These are phyloP conservation scores for Chaetomiaceae sp. DNA, from an alignment of 2,329 filamentous ascomycete genomes.

Conservation along the genomic window DNA sequence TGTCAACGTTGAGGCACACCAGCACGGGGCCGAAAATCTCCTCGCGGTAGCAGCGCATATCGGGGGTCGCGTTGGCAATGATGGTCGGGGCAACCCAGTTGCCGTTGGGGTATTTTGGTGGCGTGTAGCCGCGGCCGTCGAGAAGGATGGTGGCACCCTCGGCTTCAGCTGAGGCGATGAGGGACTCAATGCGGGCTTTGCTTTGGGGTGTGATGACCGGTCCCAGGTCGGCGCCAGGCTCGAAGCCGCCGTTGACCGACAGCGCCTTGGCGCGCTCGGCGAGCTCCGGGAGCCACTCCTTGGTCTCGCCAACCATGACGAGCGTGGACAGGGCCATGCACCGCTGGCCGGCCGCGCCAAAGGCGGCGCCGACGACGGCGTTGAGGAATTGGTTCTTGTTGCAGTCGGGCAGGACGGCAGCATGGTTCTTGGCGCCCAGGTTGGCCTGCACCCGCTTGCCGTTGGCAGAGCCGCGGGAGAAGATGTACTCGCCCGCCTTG, in stretches of 20 bases:
- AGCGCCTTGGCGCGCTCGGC: conserved; percentile 68
- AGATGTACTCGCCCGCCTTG: conserved; percentile 86
- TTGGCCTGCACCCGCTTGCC: conserved; percentile 87
- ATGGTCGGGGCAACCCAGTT: conserved; percentile 83
- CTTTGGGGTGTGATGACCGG: conserved; percentile 76
- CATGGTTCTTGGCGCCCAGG: conserved; percentile 83
- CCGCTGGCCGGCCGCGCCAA: conserved; percentile 76
- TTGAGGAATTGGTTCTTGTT: conserved; percentile 89
- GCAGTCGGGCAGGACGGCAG: conserved; percentile 74
- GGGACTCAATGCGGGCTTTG: conserved; percentile 68
- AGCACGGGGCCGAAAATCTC: conserved; percentile 84
- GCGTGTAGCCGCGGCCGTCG: conserved; percentile 69
- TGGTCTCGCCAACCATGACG: conserved; percentile 78
- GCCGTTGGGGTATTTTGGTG: conserved; percentile 73
- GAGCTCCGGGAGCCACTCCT: conserved; percentile 73
- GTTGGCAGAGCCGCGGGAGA: conserved; percentile 68
- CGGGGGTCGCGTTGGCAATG: conserved; percentile 70
- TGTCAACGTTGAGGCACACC: conserved; percentile 71
- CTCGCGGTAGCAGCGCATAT: conserved; percentile 79
- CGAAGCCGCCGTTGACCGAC: conserved; percentile 74
- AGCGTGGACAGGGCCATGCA: conserved; percentile 83
- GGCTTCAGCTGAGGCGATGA: conserved; percentile 70
- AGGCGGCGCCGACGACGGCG: conserved; percentile 75
- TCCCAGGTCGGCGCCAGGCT: conserved; percentile 70
- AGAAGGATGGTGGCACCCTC: conserved; percentile 79